Evolutionary conservation across 2,329 filamentous ascomycete genomes (phyloP), one percentile per base, ranked within the genome.

Genomic region (Diaporthe velutina): DNA sequence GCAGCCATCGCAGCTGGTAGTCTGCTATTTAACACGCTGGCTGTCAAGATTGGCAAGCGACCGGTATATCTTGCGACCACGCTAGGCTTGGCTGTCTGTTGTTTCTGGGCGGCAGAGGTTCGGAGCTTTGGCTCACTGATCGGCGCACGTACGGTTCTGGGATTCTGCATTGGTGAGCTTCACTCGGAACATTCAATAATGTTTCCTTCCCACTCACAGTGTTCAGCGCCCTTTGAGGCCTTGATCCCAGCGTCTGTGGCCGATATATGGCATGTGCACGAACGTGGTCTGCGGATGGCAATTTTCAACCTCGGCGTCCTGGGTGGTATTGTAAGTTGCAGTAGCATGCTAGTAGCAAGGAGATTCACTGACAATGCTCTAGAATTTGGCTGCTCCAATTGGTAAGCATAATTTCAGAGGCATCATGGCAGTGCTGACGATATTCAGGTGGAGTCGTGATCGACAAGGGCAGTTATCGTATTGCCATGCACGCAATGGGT

Each of bases 211-310:
- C n/a, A n/a, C n/a, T n/a, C n/a, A n/a, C n/a, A n/a, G n/a, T n/a
- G n/a, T n/a, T n/a, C n/a, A 82, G 82, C 83, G 7, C 83, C 83
- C 0, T 79, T 84, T 76, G 83, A 85, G 61, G 83, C 83, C 0
- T 77, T 85, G 17, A 79, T 86, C 22, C 82, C 81, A 1, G 83
- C 84, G 13, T 83, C 83, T 0, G 85, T 86, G 75, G 80, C 81
- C 2, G 84, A 86, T 79, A 80, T 86, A 28, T 86, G 83, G 79
- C 85, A 84, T 71, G 83, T 85, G 22, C 84, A 86, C 76, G 84
- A 86, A 74, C 80, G 84, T 71, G 84, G 84, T 0, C 82, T 81
- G 60, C 79, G 83, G 17, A 83, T 81, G 30, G 83, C 83, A 13
- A 80, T 86, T 6, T 86, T 85, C 76, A 85, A 85, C 73, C 80